Percentiles rank a stretch among this genome's conserved stretches.
Evolutionary conservation across 495 filamentous ascomycete genomes (phyloP).

Genomic region (Penicillium roqueforti): DNA sequence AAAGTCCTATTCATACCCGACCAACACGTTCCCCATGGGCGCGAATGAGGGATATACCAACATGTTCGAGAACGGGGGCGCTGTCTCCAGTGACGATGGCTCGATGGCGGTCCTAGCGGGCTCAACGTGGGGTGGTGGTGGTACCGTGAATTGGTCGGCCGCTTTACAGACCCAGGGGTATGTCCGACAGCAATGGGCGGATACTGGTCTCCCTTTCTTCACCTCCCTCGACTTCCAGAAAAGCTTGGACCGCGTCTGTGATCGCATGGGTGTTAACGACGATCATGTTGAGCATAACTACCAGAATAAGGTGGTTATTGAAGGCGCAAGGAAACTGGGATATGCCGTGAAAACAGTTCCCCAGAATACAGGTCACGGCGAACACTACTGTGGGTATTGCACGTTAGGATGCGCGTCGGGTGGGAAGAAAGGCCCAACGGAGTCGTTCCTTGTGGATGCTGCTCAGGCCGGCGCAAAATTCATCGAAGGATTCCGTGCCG

Average conservation of each 20-base stretch:
- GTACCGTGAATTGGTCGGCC: conserved; percentile 87
- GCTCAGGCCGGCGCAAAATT: conserved; percentile 68
- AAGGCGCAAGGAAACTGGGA: conserved; percentile 73
- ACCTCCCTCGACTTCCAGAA: conserved; percentile 69
- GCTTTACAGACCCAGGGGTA: conserved; percentile 74
- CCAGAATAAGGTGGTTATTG: conserved; percentile 62
- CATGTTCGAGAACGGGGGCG: conserved; percentile 60
- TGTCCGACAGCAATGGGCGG: conserved; percentile 80
- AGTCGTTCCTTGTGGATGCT: conserved; percentile 75
- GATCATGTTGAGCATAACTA: conserved; percentile 65
- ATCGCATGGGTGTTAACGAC: conserved; percentile 74
- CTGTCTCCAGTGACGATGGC: conserved; percentile 57
- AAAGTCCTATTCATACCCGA: conserved; percentile 69
- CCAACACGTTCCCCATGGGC: conserved; percentile 69
- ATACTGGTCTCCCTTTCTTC: conserved; percentile 69
- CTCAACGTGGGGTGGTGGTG: conserved; percentile 79
- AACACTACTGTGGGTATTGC: conserved; percentile 79
- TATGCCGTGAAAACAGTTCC: conserved; percentile 66
- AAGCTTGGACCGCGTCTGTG: conserved; percentile 67
- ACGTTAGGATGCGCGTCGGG: conserved; percentile 66
- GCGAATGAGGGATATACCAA: conserved; percentile 51
- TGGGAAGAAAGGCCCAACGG: conserved; percentile 73
- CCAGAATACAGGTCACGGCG: conserved; percentile 67
- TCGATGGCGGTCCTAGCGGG: conserved; percentile 61
- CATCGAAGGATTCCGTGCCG: conserved; percentile 70